A percentile compares a stretch with the other conserved stretches of the same genome.
These are phyloP conservation scores for Coprinopsis sp. DNA, from an alignment of 768 basidiomycete genomes.

Conservation along the genomic window DNA sequence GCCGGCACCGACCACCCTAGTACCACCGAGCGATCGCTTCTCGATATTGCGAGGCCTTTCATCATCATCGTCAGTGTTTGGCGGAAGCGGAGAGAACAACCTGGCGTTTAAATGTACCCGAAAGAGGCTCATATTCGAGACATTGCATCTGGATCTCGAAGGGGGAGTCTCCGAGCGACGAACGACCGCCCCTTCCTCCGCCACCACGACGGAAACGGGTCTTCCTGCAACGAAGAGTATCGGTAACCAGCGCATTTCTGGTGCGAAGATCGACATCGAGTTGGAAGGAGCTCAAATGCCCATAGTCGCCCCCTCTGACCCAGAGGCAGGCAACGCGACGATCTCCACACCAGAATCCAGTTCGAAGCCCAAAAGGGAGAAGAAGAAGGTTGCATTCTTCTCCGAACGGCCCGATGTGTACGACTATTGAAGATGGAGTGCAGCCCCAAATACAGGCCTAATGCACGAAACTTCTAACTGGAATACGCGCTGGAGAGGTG, in stretches of 20 bases:
- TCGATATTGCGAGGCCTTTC: conserved; percentile 81
- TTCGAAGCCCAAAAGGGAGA: conserved; percentile 22
- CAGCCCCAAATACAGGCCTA: no score
- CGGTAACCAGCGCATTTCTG: neutral
- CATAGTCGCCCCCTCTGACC: no score
- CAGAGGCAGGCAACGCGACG: neutral
- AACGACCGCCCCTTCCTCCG: conserved; percentile 40
- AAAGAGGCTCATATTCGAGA: conserved; percentile 85
- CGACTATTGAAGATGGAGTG: conserved; percentile 32
- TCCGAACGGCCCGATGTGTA: conserved; percentile 68
- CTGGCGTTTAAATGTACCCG: conserved; percentile 91
- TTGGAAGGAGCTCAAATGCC: conserved; percentile 1
- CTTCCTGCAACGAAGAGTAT: conserved; percentile 1
- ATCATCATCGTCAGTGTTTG: conserved; percentile 42
- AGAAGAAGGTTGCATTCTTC: conserved; percentile 68
- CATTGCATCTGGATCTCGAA: conserved; percentile 81
- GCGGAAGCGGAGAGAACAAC: conserved; percentile 90
- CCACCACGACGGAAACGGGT: conserved; percentile 7
- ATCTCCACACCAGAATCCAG: neutral
- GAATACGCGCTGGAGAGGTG: no score
- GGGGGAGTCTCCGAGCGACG: conserved; percentile 78
- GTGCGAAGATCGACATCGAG: conserved; percentile 7
- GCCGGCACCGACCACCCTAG: conserved; percentile 68
- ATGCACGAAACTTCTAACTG: neutral
- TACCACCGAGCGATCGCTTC: conserved; percentile 75